Conservation (phyloP, 345 rosid genomes). For the Rhizophora apiculata region DNA sequence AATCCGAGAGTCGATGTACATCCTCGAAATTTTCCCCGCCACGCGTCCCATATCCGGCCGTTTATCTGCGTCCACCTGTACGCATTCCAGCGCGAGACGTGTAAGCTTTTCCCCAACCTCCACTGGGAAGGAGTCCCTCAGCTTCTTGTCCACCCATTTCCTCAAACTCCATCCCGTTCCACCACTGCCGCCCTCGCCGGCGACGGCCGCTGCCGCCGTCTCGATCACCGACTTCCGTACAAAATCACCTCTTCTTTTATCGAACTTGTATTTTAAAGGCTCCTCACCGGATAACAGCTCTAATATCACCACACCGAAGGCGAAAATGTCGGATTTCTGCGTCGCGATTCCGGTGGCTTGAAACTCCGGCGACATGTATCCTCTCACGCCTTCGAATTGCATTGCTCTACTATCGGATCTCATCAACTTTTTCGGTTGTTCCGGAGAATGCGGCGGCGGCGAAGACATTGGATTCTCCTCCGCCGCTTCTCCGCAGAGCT, state of each 20-base stretch:
- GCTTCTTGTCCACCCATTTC: conserved; percentile 68
- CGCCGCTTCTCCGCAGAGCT: conserved; percentile 65
- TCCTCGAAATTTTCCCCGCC: conserved; percentile 63
- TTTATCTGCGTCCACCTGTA: conserved; percentile 50
- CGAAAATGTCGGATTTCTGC: conserved; percentile 74
- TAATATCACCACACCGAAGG: conserved; percentile 72
- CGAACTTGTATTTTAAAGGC: conserved; percentile 57
- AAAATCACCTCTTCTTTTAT: conserved; percentile 43
- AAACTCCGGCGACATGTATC: conserved; percentile 89
- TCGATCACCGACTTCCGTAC: conserved; percentile 57
- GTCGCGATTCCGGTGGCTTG: conserved; percentile 48
- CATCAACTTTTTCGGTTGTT: conserved; percentile 20
- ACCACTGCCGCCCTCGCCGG: conserved; percentile 15
- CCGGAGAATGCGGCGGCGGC: too few relatives aligned
- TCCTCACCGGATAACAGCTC: conserved; percentile 81
- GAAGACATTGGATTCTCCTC: conserved; percentile 13
- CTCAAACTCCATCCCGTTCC: conserved; percentile 45
- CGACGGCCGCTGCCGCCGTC: conserved; percentile 44
- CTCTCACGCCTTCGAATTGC: conserved; percentile 71
- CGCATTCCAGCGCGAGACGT: conserved; percentile 67
- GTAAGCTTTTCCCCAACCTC: conserved; percentile 55
- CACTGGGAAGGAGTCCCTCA: conserved; percentile 76
- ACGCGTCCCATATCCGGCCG: conserved; percentile 89
- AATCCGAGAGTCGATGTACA: conserved; percentile 52
- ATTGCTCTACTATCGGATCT: conserved; percentile 25